A percentile compares a stretch with the other conserved stretches of the same genome.
phyloP scores from a whole-genome alignment of 176 grass and related monocot species.

The Alloteropsis semialata region DNA sequence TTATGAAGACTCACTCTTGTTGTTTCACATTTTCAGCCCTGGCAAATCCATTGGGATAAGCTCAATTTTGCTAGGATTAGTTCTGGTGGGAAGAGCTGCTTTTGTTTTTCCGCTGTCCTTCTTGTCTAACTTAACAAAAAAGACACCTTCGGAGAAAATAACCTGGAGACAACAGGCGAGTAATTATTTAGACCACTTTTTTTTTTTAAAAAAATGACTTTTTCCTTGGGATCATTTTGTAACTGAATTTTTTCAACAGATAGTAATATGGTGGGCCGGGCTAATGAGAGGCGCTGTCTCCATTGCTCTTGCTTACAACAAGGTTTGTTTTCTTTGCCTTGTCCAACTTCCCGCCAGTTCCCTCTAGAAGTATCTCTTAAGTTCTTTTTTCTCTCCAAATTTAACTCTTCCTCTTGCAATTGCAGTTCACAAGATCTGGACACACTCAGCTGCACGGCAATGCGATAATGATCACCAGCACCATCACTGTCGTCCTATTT shows the following conservation, averaged over 20 bases:
- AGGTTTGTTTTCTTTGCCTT: slow-evolving; percentile 47
- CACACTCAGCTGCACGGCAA: slow-evolving; percentile 88
- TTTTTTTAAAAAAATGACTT: not conserved
- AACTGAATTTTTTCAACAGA: slow-evolving; percentile 41
- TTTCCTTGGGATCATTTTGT: not conserved
- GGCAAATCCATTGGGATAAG: slow-evolving; percentile 86
- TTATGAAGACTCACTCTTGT: not conserved
- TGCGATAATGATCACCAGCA: slow-evolving; percentile 98
- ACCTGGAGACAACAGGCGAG: slow-evolving; percentile 74
- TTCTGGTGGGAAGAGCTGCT: slow-evolving; percentile 90
- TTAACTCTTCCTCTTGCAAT: slow-evolving; percentile 29
- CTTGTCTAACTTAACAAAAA: slow-evolving; percentile 90
- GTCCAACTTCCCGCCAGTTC: not conserved
- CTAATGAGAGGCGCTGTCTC: slow-evolving; percentile 99
- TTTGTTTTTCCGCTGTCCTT: slow-evolving; percentile 98
- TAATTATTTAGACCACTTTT: slow-evolving; percentile 1
- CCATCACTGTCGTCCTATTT: slow-evolving; percentile 94
- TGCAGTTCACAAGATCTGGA: slow-evolving; percentile 90
- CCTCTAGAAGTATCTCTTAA: not conserved
- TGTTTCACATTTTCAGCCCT: slow-evolving; percentile 56
- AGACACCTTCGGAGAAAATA: slow-evolving; percentile 63
- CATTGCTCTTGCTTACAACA: slow-evolving; percentile 96
- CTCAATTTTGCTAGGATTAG: slow-evolving; percentile 80
- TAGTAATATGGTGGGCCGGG: slow-evolving; percentile 97
- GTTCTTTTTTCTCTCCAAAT: slow-evolving; percentile 1